A percentile compares a stretch with the other conserved stretches of the same genome.
phyloP scores from a whole-genome alignment of 306 rosid species.

The Glycyrrhiza uralensis region DNA sequence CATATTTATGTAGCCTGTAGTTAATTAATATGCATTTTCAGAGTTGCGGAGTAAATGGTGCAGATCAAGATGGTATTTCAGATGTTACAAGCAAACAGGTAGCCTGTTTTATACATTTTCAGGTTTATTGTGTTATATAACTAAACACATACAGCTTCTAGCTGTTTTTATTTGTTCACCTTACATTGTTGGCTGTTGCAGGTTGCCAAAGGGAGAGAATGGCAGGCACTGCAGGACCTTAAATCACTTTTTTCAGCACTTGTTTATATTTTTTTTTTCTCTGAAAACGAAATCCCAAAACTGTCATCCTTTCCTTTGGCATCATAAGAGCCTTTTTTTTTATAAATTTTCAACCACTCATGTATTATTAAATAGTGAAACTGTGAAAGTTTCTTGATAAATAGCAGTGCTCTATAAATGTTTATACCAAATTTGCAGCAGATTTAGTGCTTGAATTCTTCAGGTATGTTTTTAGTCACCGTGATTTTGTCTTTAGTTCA shows the following conservation, averaged over 20 bases:
- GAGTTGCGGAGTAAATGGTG: neutral
- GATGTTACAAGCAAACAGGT: slow-evolving; percentile 48
- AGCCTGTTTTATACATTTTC: slow-evolving; percentile 3
- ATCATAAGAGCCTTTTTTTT: too few relatives aligned
- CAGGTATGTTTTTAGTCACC: too few relatives aligned
- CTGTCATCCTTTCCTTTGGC: too few relatives aligned
- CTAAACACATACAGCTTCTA: neutral
- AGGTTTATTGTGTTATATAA: slow-evolving; percentile 7
- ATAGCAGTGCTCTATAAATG: too few relatives aligned
- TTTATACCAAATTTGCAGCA: too few relatives aligned
- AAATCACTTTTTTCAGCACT: slow-evolving; percentile 68
- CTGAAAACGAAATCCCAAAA: too few relatives aligned
- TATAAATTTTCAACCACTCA: too few relatives aligned
- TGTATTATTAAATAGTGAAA: too few relatives aligned
- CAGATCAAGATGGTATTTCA: slow-evolving; percentile 50
- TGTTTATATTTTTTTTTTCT: too few relatives aligned
- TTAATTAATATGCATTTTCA: neutral
- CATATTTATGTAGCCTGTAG: neutral
- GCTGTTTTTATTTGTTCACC: slow-evolving; percentile 11
- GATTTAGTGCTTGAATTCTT: too few relatives aligned
- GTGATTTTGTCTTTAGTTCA: too few relatives aligned
- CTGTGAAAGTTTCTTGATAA: too few relatives aligned
- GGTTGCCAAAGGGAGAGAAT: slow-evolving; percentile 69
- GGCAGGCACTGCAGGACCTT: slow-evolving; percentile 56
- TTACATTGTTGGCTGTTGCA: slow-evolving; percentile 33